Percentiles rank a stretch among this genome's conserved stretches.
These are phyloP conservation scores for Kuraishia piskuri DNA, from an alignment of 805 yeast genomes.

Conservation along the genomic window DNA sequence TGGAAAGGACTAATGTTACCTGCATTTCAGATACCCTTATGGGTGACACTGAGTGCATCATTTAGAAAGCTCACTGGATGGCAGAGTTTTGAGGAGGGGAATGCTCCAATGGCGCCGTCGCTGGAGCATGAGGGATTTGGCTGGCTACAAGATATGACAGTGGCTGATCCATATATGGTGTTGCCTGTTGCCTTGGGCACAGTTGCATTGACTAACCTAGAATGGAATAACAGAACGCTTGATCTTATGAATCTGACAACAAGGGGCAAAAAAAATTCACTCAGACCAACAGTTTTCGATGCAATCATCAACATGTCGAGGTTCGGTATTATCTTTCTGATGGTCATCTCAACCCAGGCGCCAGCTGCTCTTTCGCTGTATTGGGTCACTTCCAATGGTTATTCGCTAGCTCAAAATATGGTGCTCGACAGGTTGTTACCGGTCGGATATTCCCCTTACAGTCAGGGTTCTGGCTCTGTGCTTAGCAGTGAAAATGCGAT, in stretches of 20 bases:
- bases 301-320: constrained; percentile 65
- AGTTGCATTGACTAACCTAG: constrained; percentile 67
- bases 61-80: constrained; percentile 72
- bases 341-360: constrained; percentile 80
- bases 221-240: constrained; percentile 69
- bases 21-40: constrained; percentile 74
- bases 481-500: neutral
- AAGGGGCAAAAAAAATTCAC: constrained; percentile 29
- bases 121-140: constrained; percentile 45
- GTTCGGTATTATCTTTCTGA: constrained; percentile 67
- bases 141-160: constrained; percentile 54
- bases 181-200: constrained; percentile 70
- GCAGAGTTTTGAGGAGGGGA: constrained; percentile 23
- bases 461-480: constrained; percentile 2
- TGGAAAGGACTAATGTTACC: constrained; percentile 80
- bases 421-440: constrained; percentile 62
- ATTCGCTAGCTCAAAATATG: constrained; percentile 69
- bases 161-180: constrained; percentile 50
- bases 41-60: constrained; percentile 73
- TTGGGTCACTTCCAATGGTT: constrained; percentile 83
- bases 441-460: constrained; percentile 37
- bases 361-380: constrained; percentile 77
- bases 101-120: constrained; percentile 26
- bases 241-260: constrained; percentile 35
- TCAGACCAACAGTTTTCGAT: constrained; percentile 51